phyloP scores from a whole-genome alignment of 2,329 filamentous ascomycete genomes.

The Aspergillus felis region DNA sequence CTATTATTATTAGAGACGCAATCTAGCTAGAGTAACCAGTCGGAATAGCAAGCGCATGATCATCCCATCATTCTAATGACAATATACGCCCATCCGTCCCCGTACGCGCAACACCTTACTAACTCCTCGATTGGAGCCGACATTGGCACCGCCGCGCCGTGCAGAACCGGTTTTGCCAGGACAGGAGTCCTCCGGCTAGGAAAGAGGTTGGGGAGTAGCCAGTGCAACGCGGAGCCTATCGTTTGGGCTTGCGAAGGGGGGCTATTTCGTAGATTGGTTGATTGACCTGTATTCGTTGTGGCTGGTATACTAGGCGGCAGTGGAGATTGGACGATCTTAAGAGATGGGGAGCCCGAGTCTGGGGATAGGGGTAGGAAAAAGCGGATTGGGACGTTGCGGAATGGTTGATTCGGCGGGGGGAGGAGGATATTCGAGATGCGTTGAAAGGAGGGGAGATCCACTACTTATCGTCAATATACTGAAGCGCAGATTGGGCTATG shows the following conservation, averaged over 20 bases:
- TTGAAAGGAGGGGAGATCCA: conserved; percentile 69
- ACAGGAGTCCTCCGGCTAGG: conserved; percentile 80
- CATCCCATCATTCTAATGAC: conserved; percentile 68
- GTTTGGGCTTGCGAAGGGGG: conserved; percentile 55
- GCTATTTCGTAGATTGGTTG: conserved; percentile 12
- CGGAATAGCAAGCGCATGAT: background rate
- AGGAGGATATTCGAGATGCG: conserved; percentile 75
- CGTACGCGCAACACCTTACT: conserved; percentile 76
- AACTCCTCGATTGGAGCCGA: conserved; percentile 75
- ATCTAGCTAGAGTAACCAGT: background rate
- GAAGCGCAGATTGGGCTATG: background rate
- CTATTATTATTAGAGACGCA: background rate
- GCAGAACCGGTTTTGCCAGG: conserved; percentile 77
- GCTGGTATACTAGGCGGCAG: conserved; percentile 51
- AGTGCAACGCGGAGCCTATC: conserved; percentile 73
- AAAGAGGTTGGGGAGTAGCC: conserved; percentile 74
- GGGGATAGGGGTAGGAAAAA: conserved; percentile 75
- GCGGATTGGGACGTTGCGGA: conserved; percentile 81
- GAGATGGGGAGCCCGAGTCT: conserved; percentile 42
- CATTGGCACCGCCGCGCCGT: conserved; percentile 81
- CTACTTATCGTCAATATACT: conserved; percentile 35
- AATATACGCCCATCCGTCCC: conserved; percentile 87
- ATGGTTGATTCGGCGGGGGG: conserved; percentile 60
- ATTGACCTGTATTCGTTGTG: conserved; percentile 23
- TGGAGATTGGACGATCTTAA: conserved; percentile 73